Evolutionary conservation across 2,329 filamentous ascomycete species (phyloP).

Genomic region (Albophoma yamanashiensis): DNA sequence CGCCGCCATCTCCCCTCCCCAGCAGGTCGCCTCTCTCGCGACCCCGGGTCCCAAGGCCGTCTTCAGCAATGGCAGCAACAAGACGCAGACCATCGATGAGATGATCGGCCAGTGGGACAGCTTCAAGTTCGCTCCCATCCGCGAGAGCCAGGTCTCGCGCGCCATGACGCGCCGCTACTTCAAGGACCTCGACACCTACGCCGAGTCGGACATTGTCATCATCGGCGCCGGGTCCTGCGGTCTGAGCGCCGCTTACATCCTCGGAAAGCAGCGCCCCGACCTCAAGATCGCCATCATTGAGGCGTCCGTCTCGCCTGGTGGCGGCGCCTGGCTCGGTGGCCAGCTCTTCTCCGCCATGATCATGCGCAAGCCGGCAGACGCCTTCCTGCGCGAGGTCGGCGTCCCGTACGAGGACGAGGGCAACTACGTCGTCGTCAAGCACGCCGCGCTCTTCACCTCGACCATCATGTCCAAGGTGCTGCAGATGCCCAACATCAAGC

Average conservation of each 20-base stretch:
- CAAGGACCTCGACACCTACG: slow-evolving; percentile 74
- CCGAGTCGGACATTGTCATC: slow-evolving; percentile 90
- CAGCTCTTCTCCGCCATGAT: slow-evolving; percentile 95
- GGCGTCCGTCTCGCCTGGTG: slow-evolving; percentile 76
- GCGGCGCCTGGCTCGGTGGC: slow-evolving; percentile 85
- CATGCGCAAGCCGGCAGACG: slow-evolving; percentile 85
- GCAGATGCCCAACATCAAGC: slow-evolving; percentile 80
- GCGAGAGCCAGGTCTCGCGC: slow-evolving; percentile 83
- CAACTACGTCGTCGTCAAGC: slow-evolving; percentile 85
- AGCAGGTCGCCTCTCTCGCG: slow-evolving; percentile 34
- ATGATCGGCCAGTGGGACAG: slow-evolving; percentile 69
- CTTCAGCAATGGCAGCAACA: slow-evolving; percentile 12
- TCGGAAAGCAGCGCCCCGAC: slow-evolving; percentile 75
- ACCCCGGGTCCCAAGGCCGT: slow-evolving; percentile 33
- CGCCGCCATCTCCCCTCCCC: slow-evolving; percentile 51
- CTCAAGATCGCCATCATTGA: slow-evolving; percentile 88
- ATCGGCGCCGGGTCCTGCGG: slow-evolving; percentile 85
- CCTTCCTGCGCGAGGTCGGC: slow-evolving; percentile 70
- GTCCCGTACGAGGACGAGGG: slow-evolving; percentile 84
- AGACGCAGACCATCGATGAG: slow-evolving; percentile 45
- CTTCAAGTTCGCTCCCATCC: slow-evolving; percentile 78
- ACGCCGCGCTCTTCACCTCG: slow-evolving; percentile 84
- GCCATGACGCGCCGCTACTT: slow-evolving; percentile 95
- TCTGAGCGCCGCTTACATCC: slow-evolving; percentile 72
- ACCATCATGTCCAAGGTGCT: slow-evolving; percentile 79